Evolutionary conservation across 495 filamentous ascomycete genomes (phyloP), one percentile per base, ranked within the genome.

Genomic region (Neurospora sp.): DNA sequence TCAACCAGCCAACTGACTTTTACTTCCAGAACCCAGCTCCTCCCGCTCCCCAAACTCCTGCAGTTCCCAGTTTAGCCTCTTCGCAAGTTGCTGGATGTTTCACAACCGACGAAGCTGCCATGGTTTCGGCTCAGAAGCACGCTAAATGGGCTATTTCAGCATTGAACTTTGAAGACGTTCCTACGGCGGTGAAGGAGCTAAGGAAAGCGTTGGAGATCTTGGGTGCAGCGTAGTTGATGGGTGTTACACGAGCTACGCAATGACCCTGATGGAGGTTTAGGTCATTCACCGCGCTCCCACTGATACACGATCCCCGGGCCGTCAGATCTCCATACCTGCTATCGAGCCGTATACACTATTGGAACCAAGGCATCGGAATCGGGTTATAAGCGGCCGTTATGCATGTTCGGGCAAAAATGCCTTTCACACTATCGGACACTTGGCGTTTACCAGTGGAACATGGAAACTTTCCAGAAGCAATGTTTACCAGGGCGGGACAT

Each of bases 111-210:
- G 94, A 97, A 78, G 85, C 89, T 74, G 85, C 92, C 4, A 92
- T 97, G 39, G 78, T 87, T 3, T 86, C 88, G 73, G 96, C 96
- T 11, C 94, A 97, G 80, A 99, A 98, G 77, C 96, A 97, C 84
- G 95, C 96, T 0, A 93, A 91, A 78, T 99, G 94, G 94, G 96
- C 96, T 0, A 94, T 98, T 40, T 98, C 96, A 27, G 96, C 96
- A 6, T 83, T 99, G 71, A 96, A 97, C 79, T 99, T 98, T 81
- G 96, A 99, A 78, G 96, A 99, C 83, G 91, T 97, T 11, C 84
- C 90, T 35, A 99, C 96, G 1, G 96, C 96, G 1, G 90, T 98
- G 7, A 91, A 90, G 79, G 94, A 99, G 77, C 81, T 98, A 72
- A 88, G 88, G 75, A 88, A 85, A 62, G 96, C 96, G 54, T 83